These are phyloP conservation scores for Cutaneotrichosporon sp. DNA, from an alignment of 1,284 basidiomycete species.

Conservation along the genomic window DNA sequence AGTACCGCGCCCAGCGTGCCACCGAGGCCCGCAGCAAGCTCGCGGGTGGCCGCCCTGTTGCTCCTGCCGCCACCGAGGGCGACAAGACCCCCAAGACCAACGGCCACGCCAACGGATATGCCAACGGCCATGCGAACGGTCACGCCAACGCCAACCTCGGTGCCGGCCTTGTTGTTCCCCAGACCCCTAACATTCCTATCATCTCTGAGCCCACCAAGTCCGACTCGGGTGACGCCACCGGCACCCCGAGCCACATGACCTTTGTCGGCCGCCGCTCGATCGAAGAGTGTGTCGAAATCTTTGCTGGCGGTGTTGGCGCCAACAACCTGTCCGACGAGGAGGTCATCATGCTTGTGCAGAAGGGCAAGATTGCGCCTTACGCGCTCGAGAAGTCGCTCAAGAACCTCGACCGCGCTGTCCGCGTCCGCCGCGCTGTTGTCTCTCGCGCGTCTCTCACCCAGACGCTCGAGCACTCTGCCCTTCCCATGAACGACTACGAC, in stretches of 20 bases:
- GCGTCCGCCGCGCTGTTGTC: conserved; percentile 83
- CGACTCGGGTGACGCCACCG: background rate
- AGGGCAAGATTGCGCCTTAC: conserved; percentile 91
- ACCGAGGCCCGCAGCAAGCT: conserved; percentile 17
- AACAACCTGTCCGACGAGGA: conserved; percentile 85
- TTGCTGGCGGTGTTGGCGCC: conserved; percentile 70
- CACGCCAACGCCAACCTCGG: conserved; percentile 19
- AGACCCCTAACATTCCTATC: conserved; percentile 28
- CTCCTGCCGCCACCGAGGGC: conserved; percentile 15
- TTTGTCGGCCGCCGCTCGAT: conserved; percentile 59
- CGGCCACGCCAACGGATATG: conserved; percentile 17
- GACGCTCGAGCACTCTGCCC: conserved; percentile 78
- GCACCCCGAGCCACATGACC: conserved; percentile 10
- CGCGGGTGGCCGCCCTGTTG: conserved; percentile 8
- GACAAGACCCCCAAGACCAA: conserved; percentile 29
- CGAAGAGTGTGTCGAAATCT: conserved; percentile 83
- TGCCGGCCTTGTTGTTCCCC: conserved; percentile 28
- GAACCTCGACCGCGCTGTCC: conserved; percentile 83
- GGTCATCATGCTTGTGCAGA: conserved; percentile 82
- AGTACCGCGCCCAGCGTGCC: conserved; percentile 17
- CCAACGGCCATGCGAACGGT: conserved; percentile 17
- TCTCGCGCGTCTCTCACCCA: conserved; percentile 85
- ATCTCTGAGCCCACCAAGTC: conserved; percentile 11
- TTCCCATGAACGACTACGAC: conserved; percentile 87
- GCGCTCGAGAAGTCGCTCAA: conserved; percentile 91